phyloP scores from a whole-genome alignment of 257 asterid species.

The Fraxinus americana region DNA sequence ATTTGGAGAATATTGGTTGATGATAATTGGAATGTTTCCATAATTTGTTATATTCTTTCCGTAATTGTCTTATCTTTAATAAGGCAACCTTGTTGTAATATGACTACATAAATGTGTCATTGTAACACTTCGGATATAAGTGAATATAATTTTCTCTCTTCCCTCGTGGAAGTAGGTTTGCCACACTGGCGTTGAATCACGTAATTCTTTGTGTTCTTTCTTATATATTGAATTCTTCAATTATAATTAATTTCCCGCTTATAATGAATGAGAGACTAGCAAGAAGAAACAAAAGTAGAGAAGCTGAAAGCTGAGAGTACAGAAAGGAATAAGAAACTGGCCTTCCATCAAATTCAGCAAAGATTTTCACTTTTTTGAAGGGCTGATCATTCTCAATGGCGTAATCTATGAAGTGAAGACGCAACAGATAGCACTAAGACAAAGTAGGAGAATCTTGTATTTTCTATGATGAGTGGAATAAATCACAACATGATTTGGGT shows the following conservation, averaged over 20 bases:
- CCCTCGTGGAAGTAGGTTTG: too few species aligned
- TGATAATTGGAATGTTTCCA: too few species aligned
- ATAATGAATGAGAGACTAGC: neutral
- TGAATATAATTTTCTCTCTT: too few species aligned
- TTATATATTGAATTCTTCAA: neutral
- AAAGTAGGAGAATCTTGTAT: constrained; percentile 30
- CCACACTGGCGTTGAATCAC: too few species aligned
- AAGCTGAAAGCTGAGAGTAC: neutral
- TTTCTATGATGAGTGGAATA: constrained; percentile 10
- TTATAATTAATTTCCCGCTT: neutral
- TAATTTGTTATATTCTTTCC: too few species aligned
- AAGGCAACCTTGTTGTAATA: too few species aligned
- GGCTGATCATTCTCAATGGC: neutral
- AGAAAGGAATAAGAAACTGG: constrained; percentile 3
- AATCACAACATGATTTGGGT: constrained; percentile 9
- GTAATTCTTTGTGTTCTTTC: too few species aligned
- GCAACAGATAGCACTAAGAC: constrained; percentile 28
- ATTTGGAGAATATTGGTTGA: too few species aligned
- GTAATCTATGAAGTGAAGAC: constrained; percentile 24
- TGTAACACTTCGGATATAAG: too few species aligned
- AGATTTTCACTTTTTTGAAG: neutral
- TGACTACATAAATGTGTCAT: too few species aligned
- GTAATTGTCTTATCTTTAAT: too few species aligned
- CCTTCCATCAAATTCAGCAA: constrained; percentile 1
- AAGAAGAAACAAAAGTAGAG: neutral